Base-by-base conservation (phyloP, 345 rosid genomes). In the Lepidium didymum region DNA sequence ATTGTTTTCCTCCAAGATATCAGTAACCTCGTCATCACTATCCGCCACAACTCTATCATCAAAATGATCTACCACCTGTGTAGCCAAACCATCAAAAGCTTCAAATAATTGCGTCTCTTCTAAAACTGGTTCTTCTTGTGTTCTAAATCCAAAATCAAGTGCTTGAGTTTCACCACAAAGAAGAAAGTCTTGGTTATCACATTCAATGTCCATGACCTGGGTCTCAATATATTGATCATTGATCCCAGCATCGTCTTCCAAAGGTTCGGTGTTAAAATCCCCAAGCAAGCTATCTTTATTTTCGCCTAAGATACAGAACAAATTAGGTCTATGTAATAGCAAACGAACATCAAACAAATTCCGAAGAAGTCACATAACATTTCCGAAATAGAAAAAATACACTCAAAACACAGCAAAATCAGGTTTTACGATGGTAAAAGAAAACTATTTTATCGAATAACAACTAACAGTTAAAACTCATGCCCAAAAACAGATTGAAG, bases 11-110 rank as follows among this genome's bases (percentile, higher is more conserved):
- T 53, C 79, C 78, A 84, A 71, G 66, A 76, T 75, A 78, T 77
- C 84, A 49, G 90, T 89, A 69, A 54, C 68, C 75, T 84, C 92
- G 80, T 75, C 80, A 44, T 83, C 84, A 74, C 78, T 56, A 76
- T 77, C 80, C 7, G 34, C 16, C 8, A 44, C 73, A 69, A 69
- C 65, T 10, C 51, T 54, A 23, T 68, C 42, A 54, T 41, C 73
- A 41, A 33, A 72, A 51, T 29, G 67, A 46, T 54, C 76, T 37
- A 75, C 14, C 42, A 72, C 34, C 44, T 72, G 80, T 2, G 82
- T 75, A 53, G 57, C 73, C 59, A 77, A 54, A 41, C 66, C 68
- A 77, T 71, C 81, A 34, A 15, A 44, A 64, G 42, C 56, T 49
- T 69, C 64, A 12, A 75, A 40, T 2, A 64, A 64, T 21, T 64